Base-by-base conservation (phyloP, 306 rosid species). In the Ormosia emarginata region DNA sequence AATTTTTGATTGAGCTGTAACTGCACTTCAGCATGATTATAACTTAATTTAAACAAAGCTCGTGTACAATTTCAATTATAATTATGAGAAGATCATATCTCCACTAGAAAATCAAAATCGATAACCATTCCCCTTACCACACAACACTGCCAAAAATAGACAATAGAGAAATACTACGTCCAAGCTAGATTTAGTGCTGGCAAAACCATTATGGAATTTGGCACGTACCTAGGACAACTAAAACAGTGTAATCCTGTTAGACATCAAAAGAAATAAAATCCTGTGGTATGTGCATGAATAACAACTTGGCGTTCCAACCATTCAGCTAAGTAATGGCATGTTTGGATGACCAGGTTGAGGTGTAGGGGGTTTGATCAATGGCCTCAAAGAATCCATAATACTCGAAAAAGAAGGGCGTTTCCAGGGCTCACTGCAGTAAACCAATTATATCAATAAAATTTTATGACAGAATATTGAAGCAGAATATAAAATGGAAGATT, bases 371-470 rank as follows among this genome's bases (percentile, higher is more conserved):
- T 90, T 96, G 65, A 89, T 92, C 93, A 96, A 83, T 62, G 91
- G 89, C 81, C 71, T 92, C 89, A 96, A 83, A 87, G 93, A 87
- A 73, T 96, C 97, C 99, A 96, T 96, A 84, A 96, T 89, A 85
- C 78, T 89, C 6, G 90, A 79, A 77, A 96, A 96, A 17, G 99
- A 89, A 81, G 99, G 99, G 11, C 99, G 97, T 81, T 93, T 93
- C 98, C 98, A 90, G 32, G 97, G 89, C 82, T 96, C 99, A 41
- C 99, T 96, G 97, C 91, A 90, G 81, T 39, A 80, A 67, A 88
- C 34, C 65, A 37, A 64, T 79, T 64, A 41, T 58, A 75, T 67
- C 52, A 77, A 67, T 24, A 55, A 79, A 79, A 59, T 15, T 8
- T 41, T n/a, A 47, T 37, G 15, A 63, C 56, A 7, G 29, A 59